Evolutionary conservation across 257 asterid species (phyloP).

Genomic region (Forsythia viridissima): DNA sequence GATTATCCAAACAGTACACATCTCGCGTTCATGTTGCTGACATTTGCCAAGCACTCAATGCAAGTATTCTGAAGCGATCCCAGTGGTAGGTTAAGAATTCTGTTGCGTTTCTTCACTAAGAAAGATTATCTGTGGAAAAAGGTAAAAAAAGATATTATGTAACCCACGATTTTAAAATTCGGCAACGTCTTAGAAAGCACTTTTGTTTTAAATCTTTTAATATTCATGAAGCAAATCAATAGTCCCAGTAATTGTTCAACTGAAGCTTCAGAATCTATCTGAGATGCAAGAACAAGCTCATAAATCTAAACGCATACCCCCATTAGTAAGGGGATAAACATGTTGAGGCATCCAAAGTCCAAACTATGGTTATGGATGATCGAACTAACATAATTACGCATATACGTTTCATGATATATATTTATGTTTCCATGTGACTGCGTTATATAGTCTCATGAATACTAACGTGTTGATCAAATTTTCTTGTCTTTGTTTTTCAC

Average conservation of each 20-base stretch:
- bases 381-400: background rate
- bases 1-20: constrained; percentile 60
- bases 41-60: constrained; percentile 80
- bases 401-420: background rate
- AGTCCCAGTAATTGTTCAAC: background rate
- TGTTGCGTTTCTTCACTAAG: background rate
- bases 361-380: background rate
- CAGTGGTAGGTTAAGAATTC: constrained; percentile 39
- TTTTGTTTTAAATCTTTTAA: no score
- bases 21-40: constrained; percentile 89
- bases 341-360: background rate
- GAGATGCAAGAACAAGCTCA: background rate
- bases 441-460: background rate
- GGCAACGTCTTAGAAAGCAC: background rate
- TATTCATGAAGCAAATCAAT: no score
- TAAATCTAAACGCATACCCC: background rate
- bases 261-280: background rate
- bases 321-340: no score
- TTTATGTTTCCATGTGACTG: background rate
- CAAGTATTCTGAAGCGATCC: constrained; percentile 63
- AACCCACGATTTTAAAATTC: background rate
- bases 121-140: background rate
- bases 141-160: background rate
- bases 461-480: background rate
- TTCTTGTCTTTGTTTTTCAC: constrained; percentile 9